phyloP scores from a whole-genome alignment of 192 early-diverging fungal genomes.

The Coemansia sp. region DNA sequence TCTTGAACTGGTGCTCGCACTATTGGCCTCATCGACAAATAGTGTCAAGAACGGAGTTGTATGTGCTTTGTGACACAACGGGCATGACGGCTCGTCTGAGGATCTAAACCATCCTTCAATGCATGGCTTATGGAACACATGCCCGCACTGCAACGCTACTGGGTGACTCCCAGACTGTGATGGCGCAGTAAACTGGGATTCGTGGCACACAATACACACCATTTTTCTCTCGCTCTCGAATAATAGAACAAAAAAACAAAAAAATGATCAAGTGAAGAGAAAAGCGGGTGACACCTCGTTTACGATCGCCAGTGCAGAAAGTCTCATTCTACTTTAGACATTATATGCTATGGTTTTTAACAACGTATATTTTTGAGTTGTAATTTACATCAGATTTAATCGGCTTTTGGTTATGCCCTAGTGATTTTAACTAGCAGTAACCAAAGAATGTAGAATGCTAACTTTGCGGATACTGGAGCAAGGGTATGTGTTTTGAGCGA shows the following conservation, averaged over 20 bases:
- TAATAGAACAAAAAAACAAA: background rate
- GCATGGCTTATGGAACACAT: conserved; percentile 22
- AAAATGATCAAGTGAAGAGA: background rate
- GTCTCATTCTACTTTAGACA: too few species aligned
- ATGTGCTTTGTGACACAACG: conserved; percentile 8
- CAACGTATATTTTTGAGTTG: too few species aligned
- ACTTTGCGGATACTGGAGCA: too few species aligned
- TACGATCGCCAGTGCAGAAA: too few species aligned
- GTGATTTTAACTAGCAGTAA: too few species aligned
- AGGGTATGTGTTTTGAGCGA: too few species aligned
- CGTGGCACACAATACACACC: conserved; percentile 22
- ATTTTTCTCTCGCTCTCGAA: conserved; percentile 7
- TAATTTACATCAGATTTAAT: too few species aligned
- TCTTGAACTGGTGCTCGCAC: background rate
- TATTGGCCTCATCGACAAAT: conserved; percentile 6
- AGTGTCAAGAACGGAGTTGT: background rate
- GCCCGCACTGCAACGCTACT: conserved; percentile 21
- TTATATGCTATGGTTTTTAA: too few species aligned
- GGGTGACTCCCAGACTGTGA: background rate
- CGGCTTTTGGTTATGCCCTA: too few species aligned
- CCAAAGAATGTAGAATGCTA: too few species aligned
- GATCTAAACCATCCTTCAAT: conserved; percentile 12
- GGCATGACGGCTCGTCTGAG: background rate
- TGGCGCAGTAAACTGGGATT: conserved; percentile 20
- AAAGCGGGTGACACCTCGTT: background rate